phyloP scores from a whole-genome alignment of 441 rosid genomes.

The Geranium incanum region DNA sequence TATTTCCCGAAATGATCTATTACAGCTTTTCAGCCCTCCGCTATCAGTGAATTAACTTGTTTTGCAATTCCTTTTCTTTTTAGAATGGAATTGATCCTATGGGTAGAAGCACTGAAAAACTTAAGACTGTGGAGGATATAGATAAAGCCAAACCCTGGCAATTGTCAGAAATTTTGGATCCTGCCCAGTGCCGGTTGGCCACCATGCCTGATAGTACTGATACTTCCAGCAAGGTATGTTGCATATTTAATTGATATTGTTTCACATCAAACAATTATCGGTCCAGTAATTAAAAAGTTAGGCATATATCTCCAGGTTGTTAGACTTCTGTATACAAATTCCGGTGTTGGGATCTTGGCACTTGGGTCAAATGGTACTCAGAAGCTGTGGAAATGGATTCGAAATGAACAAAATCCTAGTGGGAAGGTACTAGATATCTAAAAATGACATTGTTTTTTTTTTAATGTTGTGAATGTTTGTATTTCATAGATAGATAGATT shows the following conservation, averaged over 20 bases:
- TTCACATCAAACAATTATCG: slow-evolving; percentile 11
- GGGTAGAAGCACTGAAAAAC: slow-evolving; percentile 52
- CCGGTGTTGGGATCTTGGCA: slow-evolving; percentile 61
- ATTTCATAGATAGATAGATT: neutral
- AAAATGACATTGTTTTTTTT: slow-evolving; percentile 10
- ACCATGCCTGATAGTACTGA: slow-evolving; percentile 26
- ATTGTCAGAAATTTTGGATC: slow-evolving; percentile 65
- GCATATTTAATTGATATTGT: slow-evolving; percentile 11
- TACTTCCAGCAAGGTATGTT: slow-evolving; percentile 62
- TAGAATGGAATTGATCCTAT: slow-evolving; percentile 48
- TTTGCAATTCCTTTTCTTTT: slow-evolving; percentile 20
- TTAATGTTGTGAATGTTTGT: neutral
- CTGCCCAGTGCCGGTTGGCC: slow-evolving; percentile 53
- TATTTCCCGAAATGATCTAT: too few relatives aligned
- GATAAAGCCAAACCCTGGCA: slow-evolving; percentile 73
- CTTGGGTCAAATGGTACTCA: slow-evolving; percentile 75
- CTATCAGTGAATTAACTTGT: slow-evolving; percentile 16
- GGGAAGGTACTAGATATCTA: slow-evolving; percentile 51
- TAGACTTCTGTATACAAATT: slow-evolving; percentile 65
- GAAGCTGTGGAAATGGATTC: slow-evolving; percentile 74
- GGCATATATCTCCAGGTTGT: slow-evolving; percentile 40
- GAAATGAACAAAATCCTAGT: slow-evolving; percentile 32
- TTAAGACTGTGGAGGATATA: slow-evolving; percentile 53
- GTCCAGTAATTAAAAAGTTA: slow-evolving; percentile 14
- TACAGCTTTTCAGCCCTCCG: neutral